Evolutionary conservation across 768 basidiomycete species (phyloP), one percentile per base, ranked within the genome.

Genomic region (Auriscalpium orientale): DNA sequence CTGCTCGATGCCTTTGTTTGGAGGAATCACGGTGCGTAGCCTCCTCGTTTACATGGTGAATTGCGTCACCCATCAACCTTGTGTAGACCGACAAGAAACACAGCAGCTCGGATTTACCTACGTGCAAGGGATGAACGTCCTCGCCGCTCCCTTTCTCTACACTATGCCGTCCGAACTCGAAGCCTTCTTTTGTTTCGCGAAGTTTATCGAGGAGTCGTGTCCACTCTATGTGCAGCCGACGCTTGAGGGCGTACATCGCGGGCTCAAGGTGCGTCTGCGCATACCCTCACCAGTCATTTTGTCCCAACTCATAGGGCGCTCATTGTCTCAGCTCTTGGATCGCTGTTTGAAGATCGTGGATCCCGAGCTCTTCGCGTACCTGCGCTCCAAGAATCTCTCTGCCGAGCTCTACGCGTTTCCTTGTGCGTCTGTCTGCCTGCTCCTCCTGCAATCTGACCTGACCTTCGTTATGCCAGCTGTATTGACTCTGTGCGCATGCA

Each of bases 61-160:
- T 20, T 37, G 16, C 18, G 9, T 44, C 28, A 18, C 52, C 46
- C 13, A 28, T 35, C 33, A 16, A 48, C 35, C 37, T 35, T 28
- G 33, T 58, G 9, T 61, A 92, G 90, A 92, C 64, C 77, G 83
- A 60, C 85, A 87, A 70, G 88, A 91, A 64, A 76, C 75, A 1
- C 81, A 88, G n/a, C 84, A 84, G 56, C 79, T 91, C 44, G 90
- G 83, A 9, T 97, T 98, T 71, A 93, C 91, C 34, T 99, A 98
- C 65, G 95, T 99, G 9, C 95, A 99, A 72, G 97, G 97, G 34
- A 98, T 97, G 93, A 99, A 99, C 68, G 97, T 98, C 49, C 84
- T 99, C 37, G 93, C 95, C 20, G 97, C 97, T 2, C 97, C 97
- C 0, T 99, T 98, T 70, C 79, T 99, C 33, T 99, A 97, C 67